Conservation (phyloP, 1,284 basidiomycete genomes). For the Trametes sp. region DNA sequence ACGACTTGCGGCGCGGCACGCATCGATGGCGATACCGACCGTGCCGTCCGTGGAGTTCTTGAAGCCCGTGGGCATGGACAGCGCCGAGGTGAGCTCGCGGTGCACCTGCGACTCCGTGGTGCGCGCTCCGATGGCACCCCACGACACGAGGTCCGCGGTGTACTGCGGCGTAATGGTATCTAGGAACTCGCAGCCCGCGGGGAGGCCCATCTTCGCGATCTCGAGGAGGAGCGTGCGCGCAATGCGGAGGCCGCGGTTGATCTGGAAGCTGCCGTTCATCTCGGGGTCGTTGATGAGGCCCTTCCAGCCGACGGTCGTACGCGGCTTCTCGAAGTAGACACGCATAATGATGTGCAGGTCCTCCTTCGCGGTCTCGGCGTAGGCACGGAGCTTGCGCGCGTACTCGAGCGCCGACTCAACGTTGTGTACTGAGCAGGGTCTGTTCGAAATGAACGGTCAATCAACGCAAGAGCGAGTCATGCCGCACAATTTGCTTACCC, state of each 20-base stretch:
- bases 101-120: slow-evolving; percentile 98
- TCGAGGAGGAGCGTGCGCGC: slow-evolving; percentile 91
- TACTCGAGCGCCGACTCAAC: slow-evolving; percentile 87
- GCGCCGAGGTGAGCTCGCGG: slow-evolving; percentile 83
- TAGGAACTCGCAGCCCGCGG: slow-evolving; percentile 89
- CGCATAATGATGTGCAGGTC: slow-evolving; percentile 97
- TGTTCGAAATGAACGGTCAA: slow-evolving; percentile 43
- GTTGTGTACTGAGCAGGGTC: slow-evolving; percentile 94
- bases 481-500: slow-evolving; percentile 66
- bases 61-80: slow-evolving; percentile 91
- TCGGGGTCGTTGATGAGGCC: slow-evolving; percentile 97
- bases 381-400: slow-evolving; percentile 79
- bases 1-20: slow-evolving; percentile 85
- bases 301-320: slow-evolving; percentile 98
- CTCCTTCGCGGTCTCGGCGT: slow-evolving; percentile 82
- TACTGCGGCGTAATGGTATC: slow-evolving; percentile 93
- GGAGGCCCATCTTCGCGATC: slow-evolving; percentile 85
- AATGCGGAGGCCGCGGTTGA: slow-evolving; percentile 95
- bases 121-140: slow-evolving; percentile 97
- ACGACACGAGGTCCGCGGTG: slow-evolving; percentile 94
- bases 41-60: slow-evolving; percentile 82
- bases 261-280: slow-evolving; percentile 88
- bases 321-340: slow-evolving; percentile 96
- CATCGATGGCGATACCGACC: slow-evolving; percentile 88
- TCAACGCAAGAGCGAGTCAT: background rate